Percentiles rank a stretch among this genome's conserved stretches.
Evolutionary conservation across 2,329 filamentous ascomycete species (phyloP).

Genomic region (Paecilomyces formosus): DNA sequence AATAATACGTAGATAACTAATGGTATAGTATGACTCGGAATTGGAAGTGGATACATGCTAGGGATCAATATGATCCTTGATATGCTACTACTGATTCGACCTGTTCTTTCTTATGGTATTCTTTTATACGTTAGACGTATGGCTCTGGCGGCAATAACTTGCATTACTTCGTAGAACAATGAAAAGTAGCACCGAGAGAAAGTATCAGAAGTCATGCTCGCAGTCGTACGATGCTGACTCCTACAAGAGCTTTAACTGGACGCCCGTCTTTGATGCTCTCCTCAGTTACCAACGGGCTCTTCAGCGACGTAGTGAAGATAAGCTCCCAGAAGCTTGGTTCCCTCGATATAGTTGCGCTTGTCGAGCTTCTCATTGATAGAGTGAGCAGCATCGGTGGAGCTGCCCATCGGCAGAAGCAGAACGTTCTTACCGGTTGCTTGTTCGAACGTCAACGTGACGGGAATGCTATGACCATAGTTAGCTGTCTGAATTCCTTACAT

Average conservation of each 20-base stretch:
- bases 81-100: not conserved
- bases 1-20: no score
- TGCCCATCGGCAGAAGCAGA: conserved; percentile 90
- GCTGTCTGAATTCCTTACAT: conserved; percentile 3
- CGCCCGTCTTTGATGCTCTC: not conserved
- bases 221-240: not conserved
- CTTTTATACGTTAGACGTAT: not conserved
- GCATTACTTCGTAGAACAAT: not conserved
- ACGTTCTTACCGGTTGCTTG: conserved; percentile 98
- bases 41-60: no score
- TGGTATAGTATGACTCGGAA: no score
- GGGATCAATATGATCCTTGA: not conserved
- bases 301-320: conserved; percentile 95
- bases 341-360: conserved; percentile 95
- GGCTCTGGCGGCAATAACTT: not conserved
- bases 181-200: not conserved
- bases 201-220: not conserved
- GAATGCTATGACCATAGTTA: conserved; percentile 60
- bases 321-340: conserved; percentile 87
- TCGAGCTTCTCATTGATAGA: conserved; percentile 99
- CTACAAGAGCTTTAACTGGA: not conserved
- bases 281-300: conserved; percentile 54
- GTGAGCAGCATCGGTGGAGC: conserved; percentile 91
- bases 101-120: not conserved
- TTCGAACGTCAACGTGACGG: conserved; percentile 94